phyloP scores from a whole-genome alignment of 2,329 filamentous ascomycete genomes.

The Seiridium unicorne region DNA sequence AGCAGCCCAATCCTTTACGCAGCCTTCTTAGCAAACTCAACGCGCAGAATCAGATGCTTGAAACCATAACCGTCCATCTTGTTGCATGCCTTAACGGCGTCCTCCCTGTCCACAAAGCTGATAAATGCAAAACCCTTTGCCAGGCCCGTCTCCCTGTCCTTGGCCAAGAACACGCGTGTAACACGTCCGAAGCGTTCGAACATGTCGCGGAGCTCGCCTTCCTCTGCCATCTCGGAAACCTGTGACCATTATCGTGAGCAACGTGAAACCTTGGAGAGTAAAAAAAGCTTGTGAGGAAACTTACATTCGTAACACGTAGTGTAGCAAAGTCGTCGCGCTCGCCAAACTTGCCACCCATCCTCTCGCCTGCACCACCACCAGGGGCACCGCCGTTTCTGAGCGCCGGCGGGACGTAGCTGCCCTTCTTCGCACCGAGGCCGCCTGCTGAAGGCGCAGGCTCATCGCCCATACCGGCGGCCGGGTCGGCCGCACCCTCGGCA shows the following conservation, averaged over 20 bases:
- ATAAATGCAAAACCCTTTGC: constrained; percentile 99
- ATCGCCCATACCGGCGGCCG: constrained; percentile 54
- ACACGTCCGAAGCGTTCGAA: constrained; percentile 97
- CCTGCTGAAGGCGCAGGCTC: constrained; percentile 41
- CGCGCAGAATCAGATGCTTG: constrained; percentile 81
- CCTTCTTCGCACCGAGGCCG: constrained; percentile 62
- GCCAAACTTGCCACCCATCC: constrained; percentile 85
- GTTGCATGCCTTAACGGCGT: constrained; percentile 88
- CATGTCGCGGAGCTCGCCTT: constrained; percentile 92
- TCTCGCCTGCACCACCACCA: constrained; percentile 67
- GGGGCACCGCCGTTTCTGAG: constrained; percentile 68
- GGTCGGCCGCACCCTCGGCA: constrained; percentile 53
- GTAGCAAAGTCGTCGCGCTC: constrained; percentile 97
- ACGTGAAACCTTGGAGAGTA: neutral
- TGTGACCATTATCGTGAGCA: constrained; percentile 30
- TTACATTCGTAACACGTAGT: constrained; percentile 93
- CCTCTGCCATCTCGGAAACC: constrained; percentile 97
- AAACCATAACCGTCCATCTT: constrained; percentile 98
- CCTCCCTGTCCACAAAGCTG: constrained; percentile 85
- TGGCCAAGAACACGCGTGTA: constrained; percentile 95
- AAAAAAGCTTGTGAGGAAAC: constrained; percentile 33
- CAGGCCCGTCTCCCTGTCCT: constrained; percentile 92
- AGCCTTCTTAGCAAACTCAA: constrained; percentile 83
- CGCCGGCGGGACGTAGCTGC: constrained; percentile 92
- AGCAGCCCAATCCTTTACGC: constrained; percentile 23